Conservation (phyloP, 108 stramenopile species). For the Thalassiosira profunda region DNA sequence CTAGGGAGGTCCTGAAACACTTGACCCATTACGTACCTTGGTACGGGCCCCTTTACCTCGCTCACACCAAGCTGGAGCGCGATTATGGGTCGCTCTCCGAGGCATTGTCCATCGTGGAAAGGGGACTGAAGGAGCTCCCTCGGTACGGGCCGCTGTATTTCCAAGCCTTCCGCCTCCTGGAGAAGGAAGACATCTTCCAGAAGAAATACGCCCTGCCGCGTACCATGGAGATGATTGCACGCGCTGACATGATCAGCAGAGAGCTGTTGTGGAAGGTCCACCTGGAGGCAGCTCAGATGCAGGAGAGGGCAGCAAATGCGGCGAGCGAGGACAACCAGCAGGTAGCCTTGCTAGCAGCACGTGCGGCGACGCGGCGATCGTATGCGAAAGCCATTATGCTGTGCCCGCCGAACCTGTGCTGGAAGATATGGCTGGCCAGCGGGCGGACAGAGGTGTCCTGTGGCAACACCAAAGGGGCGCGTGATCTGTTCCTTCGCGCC, state of each 20-base stretch:
- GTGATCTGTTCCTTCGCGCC: slow-evolving; percentile 87
- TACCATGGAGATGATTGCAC: slow-evolving; percentile 76
- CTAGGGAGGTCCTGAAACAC: slow-evolving; percentile 74
- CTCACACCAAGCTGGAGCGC: slow-evolving; percentile 93
- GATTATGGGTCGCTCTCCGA: slow-evolving; percentile 75
- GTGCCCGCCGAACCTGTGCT: slow-evolving; percentile 92
- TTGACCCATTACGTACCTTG: slow-evolving; percentile 95
- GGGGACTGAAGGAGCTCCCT: slow-evolving; percentile 92
- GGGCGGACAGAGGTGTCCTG: slow-evolving; percentile 95
- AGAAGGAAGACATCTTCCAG: slow-evolving; percentile 70
- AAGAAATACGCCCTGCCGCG: slow-evolving; percentile 61
- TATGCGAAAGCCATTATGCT: slow-evolving; percentile 88
- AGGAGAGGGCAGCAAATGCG: slow-evolving; percentile 85
- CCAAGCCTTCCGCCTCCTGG: slow-evolving; percentile 92
- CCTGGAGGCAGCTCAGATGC: slow-evolving; percentile 93
- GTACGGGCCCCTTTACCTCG: slow-evolving; percentile 98
- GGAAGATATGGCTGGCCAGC: slow-evolving; percentile 97
- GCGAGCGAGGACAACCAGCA: slow-evolving; percentile 42
- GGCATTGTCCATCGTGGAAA: slow-evolving; percentile 92
- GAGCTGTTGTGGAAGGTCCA: slow-evolving; percentile 98
- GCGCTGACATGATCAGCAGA: slow-evolving; percentile 92
- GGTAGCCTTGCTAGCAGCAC: slow-evolving; percentile 21
- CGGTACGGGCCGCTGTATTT: slow-evolving; percentile 98
- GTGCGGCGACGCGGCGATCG: slow-evolving; percentile 50
- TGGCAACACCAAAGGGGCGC: slow-evolving; percentile 77